A percentile compares a stretch with the other conserved stretches of the same genome.
Conservation (phyloP, 108 stramenopile species). For the Parietichytrium sp. region DNA sequence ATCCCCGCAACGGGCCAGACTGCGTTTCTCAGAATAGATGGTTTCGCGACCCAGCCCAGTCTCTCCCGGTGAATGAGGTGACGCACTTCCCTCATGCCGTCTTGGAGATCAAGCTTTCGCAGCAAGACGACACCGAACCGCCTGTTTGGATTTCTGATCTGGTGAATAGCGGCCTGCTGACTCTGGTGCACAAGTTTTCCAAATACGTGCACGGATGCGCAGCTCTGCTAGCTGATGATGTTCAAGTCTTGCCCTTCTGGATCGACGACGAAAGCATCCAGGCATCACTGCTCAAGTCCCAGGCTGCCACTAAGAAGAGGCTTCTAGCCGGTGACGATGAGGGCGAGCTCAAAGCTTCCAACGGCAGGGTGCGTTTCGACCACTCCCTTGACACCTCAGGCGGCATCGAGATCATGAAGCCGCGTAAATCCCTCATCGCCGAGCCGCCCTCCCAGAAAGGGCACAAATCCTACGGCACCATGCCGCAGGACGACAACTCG, state of each 20-base stretch:
- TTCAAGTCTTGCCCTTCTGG: conserved; percentile 88
- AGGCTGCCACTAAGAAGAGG: too few relatives aligned
- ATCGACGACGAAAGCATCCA: conserved; percentile 83
- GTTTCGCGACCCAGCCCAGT: conserved; percentile 75
- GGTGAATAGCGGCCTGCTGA: conserved; percentile 78
- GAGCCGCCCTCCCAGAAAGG: too few relatives aligned
- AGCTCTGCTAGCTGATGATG: conserved; percentile 82
- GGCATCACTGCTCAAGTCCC: conserved; percentile 74
- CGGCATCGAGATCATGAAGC: too few relatives aligned
- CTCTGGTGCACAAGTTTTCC: conserved; percentile 86
- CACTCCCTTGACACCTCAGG: too few relatives aligned
- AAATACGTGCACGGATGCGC: conserved; percentile 87
- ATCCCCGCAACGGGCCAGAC: conserved; percentile 78
- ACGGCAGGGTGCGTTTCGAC: not conserved
- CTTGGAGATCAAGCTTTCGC: conserved; percentile 87
- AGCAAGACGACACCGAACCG: conserved; percentile 75
- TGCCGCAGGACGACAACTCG: too few relatives aligned
- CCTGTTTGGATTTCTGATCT: conserved; percentile 87
- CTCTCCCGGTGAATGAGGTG: conserved; percentile 75
- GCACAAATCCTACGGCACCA: too few relatives aligned
- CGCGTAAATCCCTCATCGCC: too few relatives aligned
- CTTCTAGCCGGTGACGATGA: conserved; percentile 42
- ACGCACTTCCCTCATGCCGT: conserved; percentile 93
- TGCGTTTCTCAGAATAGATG: conserved; percentile 69
- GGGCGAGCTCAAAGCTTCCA: too few relatives aligned